Base-by-base conservation (phyloP, 2,329 filamentous ascomycete species). In the Dactylella cylindrospora region DNA sequence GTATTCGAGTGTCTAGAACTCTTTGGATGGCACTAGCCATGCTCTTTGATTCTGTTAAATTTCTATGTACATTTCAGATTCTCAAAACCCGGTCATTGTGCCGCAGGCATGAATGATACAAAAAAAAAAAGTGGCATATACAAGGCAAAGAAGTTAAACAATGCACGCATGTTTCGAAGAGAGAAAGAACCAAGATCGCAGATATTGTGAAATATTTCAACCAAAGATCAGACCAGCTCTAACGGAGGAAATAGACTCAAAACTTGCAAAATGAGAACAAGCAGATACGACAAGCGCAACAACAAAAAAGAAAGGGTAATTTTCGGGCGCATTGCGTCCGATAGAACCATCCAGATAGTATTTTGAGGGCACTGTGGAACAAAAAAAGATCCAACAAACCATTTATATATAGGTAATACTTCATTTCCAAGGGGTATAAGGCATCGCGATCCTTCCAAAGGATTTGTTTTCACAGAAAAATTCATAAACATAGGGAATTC, bases 401-500 rank as follows among this genome's bases (percentile, higher is more conserved):
- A 43, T 38, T 22, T 13, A 35, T n/a, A n/a, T n/a, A n/a, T n/a
- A n/a, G n/a, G n/a, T n/a, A n/a, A n/a, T n/a, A n/a, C n/a, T n/a
- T n/a, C n/a, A n/a, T n/a, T n/a, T n/a, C n/a, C n/a, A 22, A 33
- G 33, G 53, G 45, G 53, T 60, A 60, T 51, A 60, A 50, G 22
- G 29, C 53, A 60, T 51, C 50, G 51, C 7, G 23, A 28, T 50
- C 36, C 45, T 50, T 59, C 43, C 20, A 44, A 28, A 45, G 28
- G 5, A 17, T 19, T 31, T 35, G 19, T 25, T 31, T 10, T 19
- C 20, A 32, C 25, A 31, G 22, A 32, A 23, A 32, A 23, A 8
- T 38, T 53, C 57, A 32, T 54, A 35, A n/a, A 43, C 49, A 54
- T 53, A 62, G 43, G 28, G 45, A 54, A 62, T 43, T 62, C 57